Conservation (phyloP, 148 eudicot species). For the Vaccinium macrocarpon region DNA sequence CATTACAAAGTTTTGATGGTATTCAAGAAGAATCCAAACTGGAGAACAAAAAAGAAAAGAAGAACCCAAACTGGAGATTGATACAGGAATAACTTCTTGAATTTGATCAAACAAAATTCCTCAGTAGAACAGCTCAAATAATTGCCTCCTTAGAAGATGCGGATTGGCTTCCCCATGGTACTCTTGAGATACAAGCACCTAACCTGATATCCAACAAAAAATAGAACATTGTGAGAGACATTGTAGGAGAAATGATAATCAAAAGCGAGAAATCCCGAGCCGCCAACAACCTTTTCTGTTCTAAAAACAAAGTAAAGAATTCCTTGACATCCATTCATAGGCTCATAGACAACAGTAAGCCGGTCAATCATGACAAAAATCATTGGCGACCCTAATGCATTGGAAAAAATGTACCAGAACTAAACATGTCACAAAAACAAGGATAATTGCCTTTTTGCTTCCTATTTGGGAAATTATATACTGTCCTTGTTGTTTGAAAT, state of each 20-base stretch:
- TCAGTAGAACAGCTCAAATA: neutral
- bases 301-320: neutral
- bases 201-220: constrained; percentile 36
- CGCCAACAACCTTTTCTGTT: neutral
- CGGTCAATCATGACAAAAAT: neutral
- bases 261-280: neutral
- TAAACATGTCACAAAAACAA: neutral
- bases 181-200: constrained; percentile 72
- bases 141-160: constrained; percentile 36
- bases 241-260: neutral
- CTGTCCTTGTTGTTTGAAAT: neutral
- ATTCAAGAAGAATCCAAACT: neutral
- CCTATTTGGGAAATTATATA: neutral
- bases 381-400: neutral
- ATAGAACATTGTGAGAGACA: neutral
- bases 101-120: neutral
- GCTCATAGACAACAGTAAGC: neutral
- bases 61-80: neutral
- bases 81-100: neutral
- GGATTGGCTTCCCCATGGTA: constrained; percentile 71
- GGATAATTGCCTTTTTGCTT: neutral
- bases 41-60: neutral
- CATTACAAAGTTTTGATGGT: neutral
- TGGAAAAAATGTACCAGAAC: neutral
- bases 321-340: neutral